A percentile compares a stretch with the other conserved stretches of the same genome.
These are phyloP conservation scores for Euphorbia tirucalli DNA, from an alignment of 345 rosid species.

Conservation along the genomic window DNA sequence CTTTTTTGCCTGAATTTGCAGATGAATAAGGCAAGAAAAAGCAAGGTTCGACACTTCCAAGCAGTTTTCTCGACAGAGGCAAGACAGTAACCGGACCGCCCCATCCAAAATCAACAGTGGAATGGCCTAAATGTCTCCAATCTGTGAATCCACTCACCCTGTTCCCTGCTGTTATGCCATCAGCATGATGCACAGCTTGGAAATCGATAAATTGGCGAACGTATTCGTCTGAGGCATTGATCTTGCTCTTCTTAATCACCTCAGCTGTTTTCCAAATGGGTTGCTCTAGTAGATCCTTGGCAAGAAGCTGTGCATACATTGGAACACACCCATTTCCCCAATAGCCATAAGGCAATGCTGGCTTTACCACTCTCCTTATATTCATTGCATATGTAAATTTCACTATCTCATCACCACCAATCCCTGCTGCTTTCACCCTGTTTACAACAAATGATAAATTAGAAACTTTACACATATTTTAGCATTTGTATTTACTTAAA, in stretches of 20 bases:
- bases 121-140: conserved; percentile 87
- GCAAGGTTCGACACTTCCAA: conserved; percentile 79
- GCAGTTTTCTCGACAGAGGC: conserved; percentile 58
- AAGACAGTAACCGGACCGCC: conserved; percentile 73
- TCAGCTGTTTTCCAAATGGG: conserved; percentile 78
- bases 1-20: conserved; percentile 33
- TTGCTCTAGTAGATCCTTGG: conserved; percentile 48
- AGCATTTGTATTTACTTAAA: no score
- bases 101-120: conserved; percentile 82
- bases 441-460: background rate
- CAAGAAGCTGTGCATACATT: conserved; percentile 54
- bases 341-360: conserved; percentile 67
- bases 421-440: conserved; percentile 49
- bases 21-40: conserved; percentile 76
- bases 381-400: conserved; percentile 67
- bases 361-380: conserved; percentile 54
- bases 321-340: conserved; percentile 92
- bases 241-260: conserved; percentile 73
- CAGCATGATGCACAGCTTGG: conserved; percentile 47
- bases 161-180: conserved; percentile 52
- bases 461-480: no score
- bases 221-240: conserved; percentile 52
- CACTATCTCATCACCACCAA: conserved; percentile 44
- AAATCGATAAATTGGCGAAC: conserved; percentile 77
- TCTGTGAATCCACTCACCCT: conserved; percentile 89